phyloP scores from a whole-genome alignment of 2,329 filamentous ascomycete species.

The Cladosporium sp. region DNA sequence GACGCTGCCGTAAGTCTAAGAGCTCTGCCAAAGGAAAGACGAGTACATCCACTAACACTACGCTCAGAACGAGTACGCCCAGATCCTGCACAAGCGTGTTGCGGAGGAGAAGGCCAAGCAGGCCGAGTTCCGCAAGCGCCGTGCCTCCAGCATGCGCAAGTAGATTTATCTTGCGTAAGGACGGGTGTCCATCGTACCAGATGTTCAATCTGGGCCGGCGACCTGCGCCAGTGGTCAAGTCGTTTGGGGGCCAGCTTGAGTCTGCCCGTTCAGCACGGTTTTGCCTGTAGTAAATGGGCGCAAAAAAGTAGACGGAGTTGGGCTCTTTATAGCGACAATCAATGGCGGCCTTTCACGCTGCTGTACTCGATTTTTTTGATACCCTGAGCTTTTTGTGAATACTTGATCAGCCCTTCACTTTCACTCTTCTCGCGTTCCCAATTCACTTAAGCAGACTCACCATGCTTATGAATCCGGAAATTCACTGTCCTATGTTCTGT shows the following conservation, averaged over 20 bases:
- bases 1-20: conserved; percentile 82
- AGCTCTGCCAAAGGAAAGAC: not conserved
- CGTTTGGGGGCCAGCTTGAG: not conserved
- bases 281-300: conserved; percentile 2
- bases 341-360: conserved; percentile 10
- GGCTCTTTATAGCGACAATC: conserved; percentile 11
- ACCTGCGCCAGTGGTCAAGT: conserved; percentile 8
- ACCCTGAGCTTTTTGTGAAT: conserved; percentile 11
- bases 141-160: conserved; percentile 92
- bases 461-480: no score
- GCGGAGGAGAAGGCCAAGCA: conserved; percentile 91
- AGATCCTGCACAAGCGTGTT: conserved; percentile 94
- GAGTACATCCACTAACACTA: conserved; percentile 31
- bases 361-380: conserved; percentile 11
- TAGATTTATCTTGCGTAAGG: conserved; percentile 32
- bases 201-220: conserved; percentile 8
- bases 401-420: not conserved
- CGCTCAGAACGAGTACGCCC: conserved; percentile 85
- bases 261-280: conserved; percentile 9
- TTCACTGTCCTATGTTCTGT: no score
- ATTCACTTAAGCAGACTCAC: not conserved
- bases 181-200: conserved; percentile 4
- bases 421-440: not conserved
- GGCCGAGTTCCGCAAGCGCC: conserved; percentile 91
- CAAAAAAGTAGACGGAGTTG: conserved; percentile 13